Evolutionary conservation across 805 yeast species (phyloP).

Genomic region (Isabelozyma gotoi): DNA sequence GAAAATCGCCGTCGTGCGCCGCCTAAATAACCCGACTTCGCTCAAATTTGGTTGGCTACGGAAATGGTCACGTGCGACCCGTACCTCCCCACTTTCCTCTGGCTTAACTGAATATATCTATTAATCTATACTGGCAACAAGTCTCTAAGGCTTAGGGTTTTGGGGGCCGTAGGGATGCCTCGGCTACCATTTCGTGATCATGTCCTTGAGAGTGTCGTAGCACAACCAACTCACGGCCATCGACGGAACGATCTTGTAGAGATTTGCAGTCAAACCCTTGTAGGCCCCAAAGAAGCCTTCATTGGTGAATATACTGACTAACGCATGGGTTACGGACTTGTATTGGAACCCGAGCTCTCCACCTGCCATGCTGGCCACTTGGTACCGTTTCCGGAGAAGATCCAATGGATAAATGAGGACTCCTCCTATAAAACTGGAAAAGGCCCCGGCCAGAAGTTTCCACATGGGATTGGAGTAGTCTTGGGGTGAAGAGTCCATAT

Average conservation of each 20-base stretch:
- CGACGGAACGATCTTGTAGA: slow-evolving; percentile 88
- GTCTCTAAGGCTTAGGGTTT: too few species aligned
- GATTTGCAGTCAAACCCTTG: slow-evolving; percentile 74
- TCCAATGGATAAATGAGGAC: slow-evolving; percentile 91
- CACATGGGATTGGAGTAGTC: slow-evolving; percentile 48
- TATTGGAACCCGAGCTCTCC: slow-evolving; percentile 82
- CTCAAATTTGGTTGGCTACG: not conserved
- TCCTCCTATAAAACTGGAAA: slow-evolving; percentile 88
- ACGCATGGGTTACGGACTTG: slow-evolving; percentile 71
- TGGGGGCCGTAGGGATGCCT: too few species aligned
- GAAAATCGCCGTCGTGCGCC: not conserved
- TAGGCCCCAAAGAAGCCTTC: slow-evolving; percentile 78
- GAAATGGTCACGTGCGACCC: not conserved
- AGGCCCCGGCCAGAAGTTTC: slow-evolving; percentile 76
- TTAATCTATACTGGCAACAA: too few species aligned
- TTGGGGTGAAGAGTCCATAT: slow-evolving; percentile 32
- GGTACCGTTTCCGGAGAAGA: slow-evolving; percentile 83
- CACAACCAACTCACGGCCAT: slow-evolving; percentile 96
- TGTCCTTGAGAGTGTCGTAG: slow-evolving; percentile 66
- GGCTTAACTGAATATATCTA: too few species aligned
- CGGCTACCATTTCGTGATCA: slow-evolving; percentile 28
- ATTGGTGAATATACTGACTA: slow-evolving; percentile 59
- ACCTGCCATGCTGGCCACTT: slow-evolving; percentile 80
- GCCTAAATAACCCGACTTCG: not conserved
- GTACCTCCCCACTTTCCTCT: too few species aligned